Conservation (phyloP, 2,329 filamentous ascomycete genomes). For the Venturia oleaginea region DNA sequence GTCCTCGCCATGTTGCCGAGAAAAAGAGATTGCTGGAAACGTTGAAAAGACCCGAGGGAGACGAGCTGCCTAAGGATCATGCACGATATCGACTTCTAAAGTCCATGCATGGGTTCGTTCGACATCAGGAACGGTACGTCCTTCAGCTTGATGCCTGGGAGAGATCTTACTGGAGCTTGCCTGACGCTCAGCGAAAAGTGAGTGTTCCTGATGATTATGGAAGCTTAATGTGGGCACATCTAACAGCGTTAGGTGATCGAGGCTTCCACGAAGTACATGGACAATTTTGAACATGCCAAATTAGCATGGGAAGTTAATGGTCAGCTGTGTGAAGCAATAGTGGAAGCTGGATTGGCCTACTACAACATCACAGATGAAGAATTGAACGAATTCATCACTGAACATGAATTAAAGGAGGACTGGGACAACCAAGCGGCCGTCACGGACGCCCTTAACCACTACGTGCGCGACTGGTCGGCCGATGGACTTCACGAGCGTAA, state of each 20-base stretch:
- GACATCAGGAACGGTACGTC: conserved; percentile 9
- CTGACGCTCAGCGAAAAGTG: conserved; percentile 10
- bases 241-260: background rate
- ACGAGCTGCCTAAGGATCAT: background rate
- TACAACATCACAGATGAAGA: conserved; percentile 6
- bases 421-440: conserved; percentile 10
- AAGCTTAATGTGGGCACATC: too few species aligned
- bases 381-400: background rate
- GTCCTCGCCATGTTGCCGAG: conserved; percentile 8
- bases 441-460: conserved; percentile 12
- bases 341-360: conserved; percentile 4
- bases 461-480: conserved; percentile 13
- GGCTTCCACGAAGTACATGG: conserved; percentile 5
- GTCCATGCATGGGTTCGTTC: conserved; percentile 2
- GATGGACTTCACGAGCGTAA: conserved; percentile 13
- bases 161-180: background rate
- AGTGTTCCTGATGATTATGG: background rate
- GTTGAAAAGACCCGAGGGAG: background rate
- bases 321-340: background rate
- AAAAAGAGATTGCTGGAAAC: background rate
- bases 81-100: conserved; percentile 8
- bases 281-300: background rate
- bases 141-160: conserved; percentile 2
- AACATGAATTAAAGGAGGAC: background rate
- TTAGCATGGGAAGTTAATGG: conserved; percentile 5